phyloP scores from a whole-genome alignment of 352 stramenopile species.

The Phytopythium mirpurense region DNA sequence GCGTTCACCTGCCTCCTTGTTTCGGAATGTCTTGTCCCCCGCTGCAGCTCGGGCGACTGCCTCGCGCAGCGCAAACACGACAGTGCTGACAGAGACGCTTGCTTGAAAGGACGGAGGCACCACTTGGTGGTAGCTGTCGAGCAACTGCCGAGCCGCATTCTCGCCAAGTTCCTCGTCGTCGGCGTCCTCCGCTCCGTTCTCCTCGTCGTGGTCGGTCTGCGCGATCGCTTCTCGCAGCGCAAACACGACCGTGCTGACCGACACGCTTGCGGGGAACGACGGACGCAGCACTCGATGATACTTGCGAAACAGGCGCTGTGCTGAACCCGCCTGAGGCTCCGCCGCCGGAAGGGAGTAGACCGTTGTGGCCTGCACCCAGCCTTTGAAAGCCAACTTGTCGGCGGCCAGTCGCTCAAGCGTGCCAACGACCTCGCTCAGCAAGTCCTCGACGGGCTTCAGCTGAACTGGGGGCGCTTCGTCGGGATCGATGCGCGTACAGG shows the following conservation, averaged over 20 bases:
- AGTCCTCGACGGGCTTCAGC: slow-evolving; percentile 14
- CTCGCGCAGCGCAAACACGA: not conserved
- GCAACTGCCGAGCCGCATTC: not conserved
- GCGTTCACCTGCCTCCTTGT: not conserved
- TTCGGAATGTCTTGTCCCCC: not conserved
- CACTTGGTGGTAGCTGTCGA: not conserved
- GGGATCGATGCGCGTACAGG: slow-evolving; percentile 15
- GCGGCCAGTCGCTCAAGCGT: slow-evolving; percentile 25
- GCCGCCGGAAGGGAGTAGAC: slow-evolving; percentile 29
- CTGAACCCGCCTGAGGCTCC: not conserved
- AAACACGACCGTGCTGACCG: slow-evolving; percentile 46
- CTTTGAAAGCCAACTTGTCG: slow-evolving; percentile 59
- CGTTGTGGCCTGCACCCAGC: slow-evolving; percentile 43
- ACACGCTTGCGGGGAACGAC: slow-evolving; percentile 44
- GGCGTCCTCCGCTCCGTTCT: slow-evolving; percentile 7
- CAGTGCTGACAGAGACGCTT: not conserved
- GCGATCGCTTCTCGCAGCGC: slow-evolving; percentile 35
- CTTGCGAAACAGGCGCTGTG: not conserved
- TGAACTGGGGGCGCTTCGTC: slow-evolving; percentile 16
- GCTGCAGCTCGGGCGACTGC: not conserved
- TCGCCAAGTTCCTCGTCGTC: not conserved
- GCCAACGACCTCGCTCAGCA: slow-evolving; percentile 31
- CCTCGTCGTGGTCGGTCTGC: not conserved
- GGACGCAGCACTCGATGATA: slow-evolving; percentile 32
- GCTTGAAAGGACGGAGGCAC: not conserved